Conservation (phyloP, 331 rosid genomes). For the Rosa hybrid region DNA sequence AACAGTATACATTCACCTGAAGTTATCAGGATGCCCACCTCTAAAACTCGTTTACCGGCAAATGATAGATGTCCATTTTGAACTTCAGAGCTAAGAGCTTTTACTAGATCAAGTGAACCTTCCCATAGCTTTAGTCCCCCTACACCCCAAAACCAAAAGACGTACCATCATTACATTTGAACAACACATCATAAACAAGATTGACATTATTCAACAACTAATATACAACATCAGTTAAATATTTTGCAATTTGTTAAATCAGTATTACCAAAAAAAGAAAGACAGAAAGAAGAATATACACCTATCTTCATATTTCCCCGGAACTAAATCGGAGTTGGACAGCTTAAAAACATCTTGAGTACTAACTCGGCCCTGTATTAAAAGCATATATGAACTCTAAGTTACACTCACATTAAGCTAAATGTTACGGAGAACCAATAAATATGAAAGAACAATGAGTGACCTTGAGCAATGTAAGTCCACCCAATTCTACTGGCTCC, state of each 20-base stretch:
- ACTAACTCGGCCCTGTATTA: slow-evolving; percentile 73
- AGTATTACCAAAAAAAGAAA: background rate
- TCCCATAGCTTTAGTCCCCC: slow-evolving; percentile 95
- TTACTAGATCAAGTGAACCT: slow-evolving; percentile 83
- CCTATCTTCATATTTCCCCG: slow-evolving; percentile 99
- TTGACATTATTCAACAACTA: slow-evolving; percentile 4
- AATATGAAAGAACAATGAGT: background rate
- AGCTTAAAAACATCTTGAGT: slow-evolving; percentile 79
- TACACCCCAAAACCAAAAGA: slow-evolving; percentile 29
- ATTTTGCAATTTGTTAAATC: no score
- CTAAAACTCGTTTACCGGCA: slow-evolving; percentile 66
- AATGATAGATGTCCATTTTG: slow-evolving; percentile 50
- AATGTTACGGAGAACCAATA: background rate
- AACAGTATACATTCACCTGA: slow-evolving; percentile 34
- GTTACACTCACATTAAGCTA: slow-evolving; percentile 3
- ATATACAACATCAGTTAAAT: background rate
- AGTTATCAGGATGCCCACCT: slow-evolving; percentile 56
- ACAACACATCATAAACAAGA: slow-evolving; percentile 1
- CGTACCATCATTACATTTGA: background rate
- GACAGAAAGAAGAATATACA: slow-evolving; percentile 21
- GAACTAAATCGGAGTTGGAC: slow-evolving; percentile 89
- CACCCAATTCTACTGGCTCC: slow-evolving; percentile 66
- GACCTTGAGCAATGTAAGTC: slow-evolving; percentile 83
- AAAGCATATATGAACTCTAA: slow-evolving; percentile 14
- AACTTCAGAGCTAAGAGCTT: slow-evolving; percentile 53